Base-by-base conservation (phyloP, 169 alveolate genomes). In the Plasmodium cynomolgi region DNA sequence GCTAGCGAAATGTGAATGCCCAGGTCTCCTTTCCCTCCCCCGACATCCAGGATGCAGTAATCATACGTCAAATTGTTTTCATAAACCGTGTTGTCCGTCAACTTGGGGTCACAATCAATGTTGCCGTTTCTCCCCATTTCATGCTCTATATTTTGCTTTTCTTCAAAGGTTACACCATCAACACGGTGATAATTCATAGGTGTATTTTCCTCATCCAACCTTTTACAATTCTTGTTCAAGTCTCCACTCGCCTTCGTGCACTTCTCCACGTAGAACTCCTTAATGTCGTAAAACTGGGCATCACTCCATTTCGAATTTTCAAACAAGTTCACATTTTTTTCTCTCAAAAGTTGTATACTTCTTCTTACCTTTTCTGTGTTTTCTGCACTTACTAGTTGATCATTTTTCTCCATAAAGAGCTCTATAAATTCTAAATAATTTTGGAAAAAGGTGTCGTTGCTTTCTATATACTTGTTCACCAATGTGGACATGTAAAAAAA, bases 1-100 rank as follows among this genome's bases (percentile, higher is more conserved):
- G 90, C 90, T 88, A 79, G 37, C 15, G 94, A 77, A 88, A 88
- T 88, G 75, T 88, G 72, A 39, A 88, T 88, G n/a, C 94, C 94
- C 58, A 88, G 77, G 56, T 88, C 94, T 6, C 94, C 94, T 88
- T 88, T 88, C 3, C 94, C 94, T 79, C 94, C 94, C 17, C 94
- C 94, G 44, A 88, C 94, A 68, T 88, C 94, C 26, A 88, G 81
- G 72, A 88, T 80, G 33, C 94, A 88, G 44, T 79, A 80, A 58
- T 88, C 94, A 41, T 88, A 88, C 37, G 83, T 79, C 47, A 50
- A 68, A 79, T 39, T 79, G 82, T 37, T 34, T 23, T 1, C 26
- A 5, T 56, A 15, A 8, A 58, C 0, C 68, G 68, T 86, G 6
- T 77, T 33, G 39, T 41, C 47, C 33, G 29, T 31, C 39, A 33